phyloP scores from a whole-genome alignment of 2,329 filamentous ascomycete species.

The Claviceps sorghi region DNA sequence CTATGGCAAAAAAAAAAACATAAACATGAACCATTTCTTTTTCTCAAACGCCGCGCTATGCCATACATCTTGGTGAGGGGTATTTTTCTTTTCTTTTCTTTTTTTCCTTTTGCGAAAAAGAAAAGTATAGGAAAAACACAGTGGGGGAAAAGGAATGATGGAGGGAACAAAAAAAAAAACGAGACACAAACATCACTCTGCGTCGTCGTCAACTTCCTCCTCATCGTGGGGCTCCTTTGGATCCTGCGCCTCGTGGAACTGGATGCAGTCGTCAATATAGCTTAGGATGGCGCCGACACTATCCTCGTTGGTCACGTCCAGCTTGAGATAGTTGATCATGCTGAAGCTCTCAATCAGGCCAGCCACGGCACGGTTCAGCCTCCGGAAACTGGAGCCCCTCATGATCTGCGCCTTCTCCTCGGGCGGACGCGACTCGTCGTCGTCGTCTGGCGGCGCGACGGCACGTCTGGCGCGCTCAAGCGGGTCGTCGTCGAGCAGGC shows the following conservation, averaged over 20 bases:
- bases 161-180: neutral
- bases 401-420: conserved; percentile 56
- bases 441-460: conserved; percentile 23
- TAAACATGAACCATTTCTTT: neutral
- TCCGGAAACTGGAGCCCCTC: conserved; percentile 67
- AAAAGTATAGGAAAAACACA: neutral
- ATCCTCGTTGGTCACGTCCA: conserved; percentile 83
- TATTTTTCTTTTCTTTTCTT: neutral
- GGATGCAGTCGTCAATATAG: conserved; percentile 88
- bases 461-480: conserved; percentile 31
- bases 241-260: conserved; percentile 87
- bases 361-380: conserved; percentile 76
- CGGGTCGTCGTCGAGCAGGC: conserved; percentile 68
- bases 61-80: neutral
- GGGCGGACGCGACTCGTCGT: conserved; percentile 43
- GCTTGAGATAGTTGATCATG: conserved; percentile 88
- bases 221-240: conserved; percentile 64
- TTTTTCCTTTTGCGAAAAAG: neutral
- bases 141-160: neutral
- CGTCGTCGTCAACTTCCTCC: conserved; percentile 26
- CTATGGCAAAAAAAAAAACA: no score
- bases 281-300: conserved; percentile 73
- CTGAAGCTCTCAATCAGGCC: conserved; percentile 92
- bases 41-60: conserved; percentile 5
- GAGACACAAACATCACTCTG: conserved; percentile 13